phyloP scores from a whole-genome alignment of 371 early-diverging fungal species.

The Actinomortierella ambigua region DNA sequence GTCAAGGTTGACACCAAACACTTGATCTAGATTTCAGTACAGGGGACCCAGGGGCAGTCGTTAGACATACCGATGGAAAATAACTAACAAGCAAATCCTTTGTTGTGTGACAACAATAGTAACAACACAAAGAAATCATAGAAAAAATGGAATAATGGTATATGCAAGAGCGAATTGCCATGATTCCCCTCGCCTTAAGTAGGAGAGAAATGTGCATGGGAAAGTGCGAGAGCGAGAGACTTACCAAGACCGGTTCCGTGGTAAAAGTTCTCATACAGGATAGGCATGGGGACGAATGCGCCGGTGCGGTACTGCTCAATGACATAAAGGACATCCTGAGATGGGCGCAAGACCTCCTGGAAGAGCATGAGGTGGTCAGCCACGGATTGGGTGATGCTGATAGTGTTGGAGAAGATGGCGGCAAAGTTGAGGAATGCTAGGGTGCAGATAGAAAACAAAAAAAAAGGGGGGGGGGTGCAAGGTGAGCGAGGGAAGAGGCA shows the following conservation, averaged over 20 bases:
- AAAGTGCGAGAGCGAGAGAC: background rate
- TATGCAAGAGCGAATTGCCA: background rate
- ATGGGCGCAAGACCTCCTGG: slow-evolving; percentile 76
- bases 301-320: slow-evolving; percentile 79
- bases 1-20: slow-evolving; percentile 77
- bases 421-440: slow-evolving; percentile 66
- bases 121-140: slow-evolving; percentile 1
- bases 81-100: too few species aligned
- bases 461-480: background rate
- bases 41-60: too few species aligned
- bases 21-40: slow-evolving; percentile 57
- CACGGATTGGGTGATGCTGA: slow-evolving; percentile 62
- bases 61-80: too few species aligned
- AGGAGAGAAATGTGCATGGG: background rate
- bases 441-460: background rate
- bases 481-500: too few species aligned
- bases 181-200: background rate
- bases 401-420: slow-evolving; percentile 57
- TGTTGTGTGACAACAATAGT: too few species aligned
- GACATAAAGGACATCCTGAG: slow-evolving; percentile 75
- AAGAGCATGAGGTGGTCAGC: slow-evolving; percentile 70
- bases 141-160: slow-evolving; percentile 3
- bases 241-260: slow-evolving; percentile 68
- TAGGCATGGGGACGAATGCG: slow-evolving; percentile 71
- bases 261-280: slow-evolving; percentile 69